Conservation (phyloP, 345 rosid species). For the Camelina hispida region DNA sequence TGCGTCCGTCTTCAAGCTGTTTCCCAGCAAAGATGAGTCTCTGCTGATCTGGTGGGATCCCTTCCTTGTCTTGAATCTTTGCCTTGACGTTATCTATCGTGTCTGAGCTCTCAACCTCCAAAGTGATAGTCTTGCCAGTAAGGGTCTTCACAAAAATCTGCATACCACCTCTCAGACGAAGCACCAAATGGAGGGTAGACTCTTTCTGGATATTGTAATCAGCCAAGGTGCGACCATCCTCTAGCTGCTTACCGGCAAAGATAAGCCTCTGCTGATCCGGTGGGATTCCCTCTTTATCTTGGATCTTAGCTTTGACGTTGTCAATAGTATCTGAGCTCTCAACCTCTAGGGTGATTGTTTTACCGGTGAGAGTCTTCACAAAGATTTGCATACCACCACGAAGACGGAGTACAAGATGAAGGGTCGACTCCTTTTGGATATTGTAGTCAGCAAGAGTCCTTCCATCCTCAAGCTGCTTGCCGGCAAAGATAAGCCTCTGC, state of each 20-base stretch:
- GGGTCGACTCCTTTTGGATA: neutral
- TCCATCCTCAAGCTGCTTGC: neutral
- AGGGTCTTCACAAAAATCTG: neutral
- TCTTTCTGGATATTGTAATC: neutral
- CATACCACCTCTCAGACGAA: neutral
- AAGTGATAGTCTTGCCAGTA: neutral
- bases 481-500: neutral
- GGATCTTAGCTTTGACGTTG: neutral
- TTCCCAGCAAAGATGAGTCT: neutral
- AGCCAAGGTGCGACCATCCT: neutral
- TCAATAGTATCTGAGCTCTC: neutral
- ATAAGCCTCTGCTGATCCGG: neutral
- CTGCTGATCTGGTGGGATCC: neutral
- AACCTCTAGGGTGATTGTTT: neutral
- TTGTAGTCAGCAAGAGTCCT: constrained; percentile 4
- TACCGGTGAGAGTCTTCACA: neutral
- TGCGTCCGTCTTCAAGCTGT: neutral
- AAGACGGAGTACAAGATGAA: neutral
- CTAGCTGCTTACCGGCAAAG: constrained; percentile 2
- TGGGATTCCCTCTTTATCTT: constrained; percentile 1
- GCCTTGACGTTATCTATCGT: neutral
- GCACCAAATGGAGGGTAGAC: neutral
- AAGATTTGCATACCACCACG: neutral
- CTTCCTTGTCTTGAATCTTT: neutral
- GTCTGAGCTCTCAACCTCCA: neutral